Evolutionary conservation across 306 rosid species (phyloP).

Genomic region (Cucurbita moschata): DNA sequence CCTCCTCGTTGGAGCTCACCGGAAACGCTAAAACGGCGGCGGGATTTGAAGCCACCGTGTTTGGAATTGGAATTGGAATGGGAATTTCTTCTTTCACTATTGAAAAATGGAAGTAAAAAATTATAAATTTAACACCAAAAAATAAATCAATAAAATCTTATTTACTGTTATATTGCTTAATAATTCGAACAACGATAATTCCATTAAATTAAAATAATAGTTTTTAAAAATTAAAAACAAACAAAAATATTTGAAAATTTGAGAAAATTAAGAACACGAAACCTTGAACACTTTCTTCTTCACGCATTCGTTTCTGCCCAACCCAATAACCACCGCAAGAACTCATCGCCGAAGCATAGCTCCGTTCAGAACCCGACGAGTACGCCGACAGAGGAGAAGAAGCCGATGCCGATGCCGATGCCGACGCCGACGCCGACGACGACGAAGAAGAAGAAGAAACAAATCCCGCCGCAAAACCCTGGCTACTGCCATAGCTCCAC

Average conservation of each 20-base stretch:
- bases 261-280: too few relatives aligned
- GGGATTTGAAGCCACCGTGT: not conserved
- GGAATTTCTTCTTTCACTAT: not conserved
- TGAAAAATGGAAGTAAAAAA: not conserved
- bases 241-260: too few relatives aligned
- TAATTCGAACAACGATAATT: too few relatives aligned
- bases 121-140: not conserved
- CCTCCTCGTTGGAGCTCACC: conserved; percentile 2
- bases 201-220: too few relatives aligned
- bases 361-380: not conserved
- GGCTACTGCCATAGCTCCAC: not conserved
- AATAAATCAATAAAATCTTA: too few relatives aligned
- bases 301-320: conserved; percentile 67
- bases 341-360: not conserved
- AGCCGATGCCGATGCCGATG: not conserved
- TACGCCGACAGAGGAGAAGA: not conserved
- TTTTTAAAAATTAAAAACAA: too few relatives aligned
- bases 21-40: not conserved
- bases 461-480: not conserved
- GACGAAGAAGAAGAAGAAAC: conserved; percentile 5
- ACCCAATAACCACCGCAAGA: not conserved
- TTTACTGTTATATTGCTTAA: not conserved
- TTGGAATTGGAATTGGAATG: not conserved
- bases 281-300: conserved; percentile 11
- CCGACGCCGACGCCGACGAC: not conserved